These are phyloP conservation scores for Lachnellula hyalina DNA, from an alignment of 2,329 filamentous ascomycete genomes.

Conservation along the genomic window DNA sequence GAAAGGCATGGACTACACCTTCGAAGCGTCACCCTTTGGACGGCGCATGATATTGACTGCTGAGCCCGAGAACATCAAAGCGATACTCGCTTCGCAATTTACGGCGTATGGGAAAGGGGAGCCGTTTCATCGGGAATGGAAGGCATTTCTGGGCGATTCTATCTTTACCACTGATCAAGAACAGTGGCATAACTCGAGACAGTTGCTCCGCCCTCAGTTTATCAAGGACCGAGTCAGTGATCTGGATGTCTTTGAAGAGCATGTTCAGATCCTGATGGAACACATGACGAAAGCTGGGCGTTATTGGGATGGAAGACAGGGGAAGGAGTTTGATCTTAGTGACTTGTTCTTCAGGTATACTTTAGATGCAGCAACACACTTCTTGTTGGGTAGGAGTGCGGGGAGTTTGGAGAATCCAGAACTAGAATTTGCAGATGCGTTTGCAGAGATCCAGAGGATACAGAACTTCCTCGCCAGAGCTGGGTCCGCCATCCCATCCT, in stretches of 20 bases:
- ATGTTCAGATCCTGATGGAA: slow-evolving; percentile 68
- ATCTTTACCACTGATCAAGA: slow-evolving; percentile 78
- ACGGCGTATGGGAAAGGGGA: slow-evolving; percentile 77
- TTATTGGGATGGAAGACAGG: slow-evolving; percentile 40
- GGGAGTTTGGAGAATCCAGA: slow-evolving; percentile 50
- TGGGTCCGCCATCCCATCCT: slow-evolving; percentile 37
- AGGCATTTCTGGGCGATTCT: slow-evolving; percentile 67
- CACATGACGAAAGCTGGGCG: slow-evolving; percentile 57
- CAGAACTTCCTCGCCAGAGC: slow-evolving; percentile 63
- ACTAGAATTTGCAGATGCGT: slow-evolving; percentile 72
- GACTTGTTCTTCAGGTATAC: slow-evolving; percentile 82
- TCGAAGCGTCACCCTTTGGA: slow-evolving; percentile 42
- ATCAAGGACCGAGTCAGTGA: slow-evolving; percentile 79
- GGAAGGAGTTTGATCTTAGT: slow-evolving; percentile 62
- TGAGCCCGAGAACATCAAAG: slow-evolving; percentile 88
- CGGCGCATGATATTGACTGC: slow-evolving; percentile 57
- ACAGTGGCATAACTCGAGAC: slow-evolving; percentile 74
- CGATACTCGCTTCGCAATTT: slow-evolving; percentile 83
- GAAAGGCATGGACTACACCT: slow-evolving; percentile 44
- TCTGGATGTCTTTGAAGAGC: slow-evolving; percentile 73
- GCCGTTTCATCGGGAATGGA: slow-evolving; percentile 69
- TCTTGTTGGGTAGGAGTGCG: slow-evolving; percentile 74
- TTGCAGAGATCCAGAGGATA: slow-evolving; percentile 70
- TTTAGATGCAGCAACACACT: slow-evolving; percentile 80
- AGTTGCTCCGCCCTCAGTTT: slow-evolving; percentile 81